These are phyloP conservation scores for Epichloe glyceriae DNA, from an alignment of 2,329 filamentous ascomycete genomes.

Conservation along the genomic window DNA sequence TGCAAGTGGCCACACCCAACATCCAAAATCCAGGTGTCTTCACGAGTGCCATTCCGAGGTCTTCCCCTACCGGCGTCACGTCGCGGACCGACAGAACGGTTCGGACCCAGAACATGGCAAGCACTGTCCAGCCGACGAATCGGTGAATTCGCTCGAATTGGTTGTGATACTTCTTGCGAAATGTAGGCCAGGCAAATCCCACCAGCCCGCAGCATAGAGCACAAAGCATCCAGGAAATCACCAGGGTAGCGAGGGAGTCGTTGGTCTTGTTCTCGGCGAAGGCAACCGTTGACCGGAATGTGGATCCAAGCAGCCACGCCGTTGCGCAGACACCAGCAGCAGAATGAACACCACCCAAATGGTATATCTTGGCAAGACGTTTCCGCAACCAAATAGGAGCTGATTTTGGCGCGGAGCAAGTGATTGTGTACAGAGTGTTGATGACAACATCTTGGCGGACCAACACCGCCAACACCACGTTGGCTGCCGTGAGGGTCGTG, in stretches of 20 bases:
- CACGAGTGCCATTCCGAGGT: slow-evolving; percentile 24
- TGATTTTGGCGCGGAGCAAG: slow-evolving; percentile 30
- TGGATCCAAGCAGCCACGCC: slow-evolving; percentile 35
- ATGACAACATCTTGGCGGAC: slow-evolving; percentile 41
- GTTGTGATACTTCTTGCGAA: slow-evolving; percentile 53
- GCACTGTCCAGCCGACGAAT: slow-evolving; percentile 57
- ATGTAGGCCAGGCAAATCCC: slow-evolving; percentile 46
- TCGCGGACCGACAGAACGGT: slow-evolving; percentile 41
- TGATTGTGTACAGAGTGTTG: slow-evolving; percentile 34
- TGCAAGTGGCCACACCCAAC: slow-evolving; percentile 47
- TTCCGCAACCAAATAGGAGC: slow-evolving; percentile 35
- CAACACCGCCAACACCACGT: slow-evolving; percentile 35
- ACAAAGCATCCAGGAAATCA: slow-evolving; percentile 45
- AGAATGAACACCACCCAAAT: slow-evolving; percentile 38
- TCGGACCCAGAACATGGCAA: slow-evolving; percentile 53
- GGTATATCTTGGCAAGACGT: slow-evolving; percentile 37
- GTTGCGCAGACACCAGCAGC: slow-evolving; percentile 36
- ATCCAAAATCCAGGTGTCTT: slow-evolving; percentile 49
- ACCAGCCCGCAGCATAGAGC: slow-evolving; percentile 46
- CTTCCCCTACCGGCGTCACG: slow-evolving; percentile 19
- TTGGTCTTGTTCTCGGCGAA: slow-evolving; percentile 16
- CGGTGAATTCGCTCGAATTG: slow-evolving; percentile 59
- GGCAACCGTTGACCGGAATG: slow-evolving; percentile 23
- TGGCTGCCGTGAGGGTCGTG: slow-evolving; percentile 30
- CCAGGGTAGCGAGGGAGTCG: slow-evolving; percentile 27